phyloP scores from a whole-genome alignment of 441 rosid genomes.

The Omphalea diandra region DNA sequence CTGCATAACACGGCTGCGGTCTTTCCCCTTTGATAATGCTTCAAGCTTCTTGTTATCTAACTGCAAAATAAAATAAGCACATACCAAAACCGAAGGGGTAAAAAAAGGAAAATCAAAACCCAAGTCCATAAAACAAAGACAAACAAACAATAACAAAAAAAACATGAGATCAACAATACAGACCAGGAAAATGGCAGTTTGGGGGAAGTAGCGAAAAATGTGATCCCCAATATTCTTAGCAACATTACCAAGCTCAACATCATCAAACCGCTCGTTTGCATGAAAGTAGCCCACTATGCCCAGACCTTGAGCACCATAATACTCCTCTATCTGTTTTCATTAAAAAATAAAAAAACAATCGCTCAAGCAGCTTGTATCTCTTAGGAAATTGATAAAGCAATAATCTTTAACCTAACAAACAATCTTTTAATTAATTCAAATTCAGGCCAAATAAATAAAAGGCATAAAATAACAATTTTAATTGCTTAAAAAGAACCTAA shows the following conservation, averaged over 20 bases:
- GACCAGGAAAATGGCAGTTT: constrained; percentile 75
- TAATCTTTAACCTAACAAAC: too few relatives aligned
- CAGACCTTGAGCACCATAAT: constrained; percentile 63
- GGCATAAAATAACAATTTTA: too few relatives aligned
- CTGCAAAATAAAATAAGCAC: constrained; percentile 38
- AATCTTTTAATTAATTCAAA: too few relatives aligned
- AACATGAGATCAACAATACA: constrained; percentile 14
- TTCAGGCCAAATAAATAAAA: too few relatives aligned
- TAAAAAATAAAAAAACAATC: not conserved
- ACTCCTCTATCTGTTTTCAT: constrained; percentile 68
- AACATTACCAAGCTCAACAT: constrained; percentile 62
- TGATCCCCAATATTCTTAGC: constrained; percentile 94
- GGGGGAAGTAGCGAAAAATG: constrained; percentile 76
- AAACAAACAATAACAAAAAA: constrained; percentile 14
- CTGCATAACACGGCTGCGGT: constrained; percentile 70
- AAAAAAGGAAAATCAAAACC: constrained; percentile 4
- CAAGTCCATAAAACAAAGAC: not conserved
- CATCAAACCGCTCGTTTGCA: constrained; percentile 90
- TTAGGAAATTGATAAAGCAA: too few relatives aligned
- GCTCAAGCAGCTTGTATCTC: too few relatives aligned
- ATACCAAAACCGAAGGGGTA: constrained; percentile 13
- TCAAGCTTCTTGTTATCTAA: constrained; percentile 84
- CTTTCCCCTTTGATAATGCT: constrained; percentile 61
- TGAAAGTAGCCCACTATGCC: constrained; percentile 88
- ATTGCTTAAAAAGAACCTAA: too few relatives aligned